Conservation (phyloP, 116 monocot species). For the Posidonia oceanica region DNA sequence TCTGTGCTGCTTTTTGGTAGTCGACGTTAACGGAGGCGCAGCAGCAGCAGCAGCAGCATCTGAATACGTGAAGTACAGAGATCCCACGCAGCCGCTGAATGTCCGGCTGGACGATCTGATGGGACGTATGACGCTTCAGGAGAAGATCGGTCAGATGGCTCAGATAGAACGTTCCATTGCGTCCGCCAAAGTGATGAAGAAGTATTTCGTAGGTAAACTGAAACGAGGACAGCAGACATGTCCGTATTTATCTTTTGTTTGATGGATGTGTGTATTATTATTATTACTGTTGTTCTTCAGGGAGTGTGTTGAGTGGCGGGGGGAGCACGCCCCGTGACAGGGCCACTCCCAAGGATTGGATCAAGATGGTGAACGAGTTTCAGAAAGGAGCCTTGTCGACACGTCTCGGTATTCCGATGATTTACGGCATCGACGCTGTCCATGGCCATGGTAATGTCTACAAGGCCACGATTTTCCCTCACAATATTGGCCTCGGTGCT, state of each 20-base stretch:
- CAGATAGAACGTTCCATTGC: slow-evolving; percentile 56
- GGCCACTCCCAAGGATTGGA: slow-evolving; percentile 39
- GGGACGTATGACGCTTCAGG: slow-evolving; percentile 51
- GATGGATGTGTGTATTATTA: neutral
- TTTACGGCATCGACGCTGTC: slow-evolving; percentile 64
- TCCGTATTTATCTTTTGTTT: neutral
- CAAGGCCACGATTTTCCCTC: slow-evolving; percentile 60
- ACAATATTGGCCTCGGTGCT: slow-evolving; percentile 60
- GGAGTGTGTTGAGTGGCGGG: slow-evolving; percentile 51
- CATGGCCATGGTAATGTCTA: slow-evolving; percentile 64
- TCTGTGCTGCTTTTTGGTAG: slow-evolving; percentile 10
- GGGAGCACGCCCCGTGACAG: slow-evolving; percentile 40
- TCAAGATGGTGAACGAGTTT: slow-evolving; percentile 40
- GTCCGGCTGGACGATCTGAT: slow-evolving; percentile 34
- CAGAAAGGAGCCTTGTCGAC: slow-evolving; percentile 46
- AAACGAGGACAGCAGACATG: neutral
- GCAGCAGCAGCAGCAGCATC: slow-evolving; percentile 5
- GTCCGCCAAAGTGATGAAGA: slow-evolving; percentile 42
- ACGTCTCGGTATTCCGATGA: slow-evolving; percentile 54
- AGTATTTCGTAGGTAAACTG: slow-evolving; percentile 37
- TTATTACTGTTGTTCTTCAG: slow-evolving; percentile 6
- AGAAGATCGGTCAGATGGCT: slow-evolving; percentile 76
- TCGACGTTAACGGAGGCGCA: neutral
- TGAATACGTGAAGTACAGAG: slow-evolving; percentile 40
- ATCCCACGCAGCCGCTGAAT: slow-evolving; percentile 40